Percentiles rank a stretch among this genome's conserved stretches.
Evolutionary conservation across 768 basidiomycete species (phyloP).

Genomic region (Boletales sp.): DNA sequence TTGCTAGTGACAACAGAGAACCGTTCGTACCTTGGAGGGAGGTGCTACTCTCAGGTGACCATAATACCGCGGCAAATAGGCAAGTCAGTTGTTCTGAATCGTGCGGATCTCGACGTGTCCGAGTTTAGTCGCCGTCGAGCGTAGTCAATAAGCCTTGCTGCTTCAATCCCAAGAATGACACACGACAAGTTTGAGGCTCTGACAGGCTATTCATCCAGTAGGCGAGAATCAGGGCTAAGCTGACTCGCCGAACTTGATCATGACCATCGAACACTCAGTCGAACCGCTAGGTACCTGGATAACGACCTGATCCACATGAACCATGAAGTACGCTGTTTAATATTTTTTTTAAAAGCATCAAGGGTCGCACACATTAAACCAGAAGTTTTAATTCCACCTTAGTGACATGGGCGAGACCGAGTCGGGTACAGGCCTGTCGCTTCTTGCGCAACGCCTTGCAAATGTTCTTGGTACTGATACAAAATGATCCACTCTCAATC

Average conservation of each 20-base stretch:
- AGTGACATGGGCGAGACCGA: constrained; percentile 1
- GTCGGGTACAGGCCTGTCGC: constrained; percentile 11
- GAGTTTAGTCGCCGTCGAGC: constrained; percentile 20
- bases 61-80: constrained; percentile 7
- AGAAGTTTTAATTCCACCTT: constrained; percentile 4
- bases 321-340: constrained; percentile 1
- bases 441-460: not conserved
- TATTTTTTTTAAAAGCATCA: not conserved
- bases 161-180: constrained; percentile 7
- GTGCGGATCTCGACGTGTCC: constrained; percentile 22
- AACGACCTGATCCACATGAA: constrained; percentile 23
- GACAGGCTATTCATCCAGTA: not conserved
- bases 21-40: constrained; percentile 8
- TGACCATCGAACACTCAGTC: not conserved
- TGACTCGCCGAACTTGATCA: not conserved
- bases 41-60: constrained; percentile 5
- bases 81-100: constrained; percentile 3
- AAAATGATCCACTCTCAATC: constrained; percentile 11
- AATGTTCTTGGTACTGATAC: not conserved
- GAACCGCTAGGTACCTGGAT: constrained; percentile 4
- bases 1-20: constrained; percentile 23
- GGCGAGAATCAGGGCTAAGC: constrained; percentile 11
- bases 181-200: constrained; percentile 9
- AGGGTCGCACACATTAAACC: not conserved
- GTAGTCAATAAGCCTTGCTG: constrained; percentile 2